Evolutionary conservation across 495 filamentous ascomycete genomes (phyloP), one percentile per base, ranked within the genome.

Genomic region (Hypoxylon fuscum): DNA sequence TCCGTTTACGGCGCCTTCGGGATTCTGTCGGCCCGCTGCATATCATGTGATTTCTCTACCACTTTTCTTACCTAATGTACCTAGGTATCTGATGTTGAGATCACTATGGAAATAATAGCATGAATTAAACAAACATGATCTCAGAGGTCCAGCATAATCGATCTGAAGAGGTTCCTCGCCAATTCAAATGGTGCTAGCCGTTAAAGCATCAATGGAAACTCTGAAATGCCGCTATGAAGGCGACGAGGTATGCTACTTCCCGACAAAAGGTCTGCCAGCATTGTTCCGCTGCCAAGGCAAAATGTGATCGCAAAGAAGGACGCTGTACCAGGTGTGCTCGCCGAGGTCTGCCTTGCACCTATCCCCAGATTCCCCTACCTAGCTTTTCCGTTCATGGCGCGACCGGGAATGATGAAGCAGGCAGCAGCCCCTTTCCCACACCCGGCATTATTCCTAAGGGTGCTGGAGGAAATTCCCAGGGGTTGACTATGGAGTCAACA

Each of bases 221-320:
- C 46, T 35, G 5, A 15, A 21, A 17, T 35, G 29, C 37, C 20
- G 34, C 22, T 44, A 79, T 77, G 75, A 73, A 69, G 32, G 35
- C 66, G 8, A 52, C 71, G 37, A 73, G 76, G 49, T 80, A 79
- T 46, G 64, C 77, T 20, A 64, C 60, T 27, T 79, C 78, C 3
- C 71, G 78, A 15, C 75, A 79, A 49, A 81, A 79, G 55, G 71
- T 74, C 22, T 81, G 78, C 50, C 75, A 73, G 12, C 68, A 76
- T 29, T 81, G 78, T 29, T 75, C 77, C 3, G 47, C 21, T 9
- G 67, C 75, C 45, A 81, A 81, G 38, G 74, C 76, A 43, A 76
- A 71, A 58, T 81, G 78, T 41, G 75, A 81, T 51, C 78, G 73
- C 17, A 60, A 66, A 45, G 47, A 42, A 15, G 62, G 60, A 11